phyloP scores from a whole-genome alignment of 1,284 basidiomycete species.

The Laetiporus sulphureus region DNA sequence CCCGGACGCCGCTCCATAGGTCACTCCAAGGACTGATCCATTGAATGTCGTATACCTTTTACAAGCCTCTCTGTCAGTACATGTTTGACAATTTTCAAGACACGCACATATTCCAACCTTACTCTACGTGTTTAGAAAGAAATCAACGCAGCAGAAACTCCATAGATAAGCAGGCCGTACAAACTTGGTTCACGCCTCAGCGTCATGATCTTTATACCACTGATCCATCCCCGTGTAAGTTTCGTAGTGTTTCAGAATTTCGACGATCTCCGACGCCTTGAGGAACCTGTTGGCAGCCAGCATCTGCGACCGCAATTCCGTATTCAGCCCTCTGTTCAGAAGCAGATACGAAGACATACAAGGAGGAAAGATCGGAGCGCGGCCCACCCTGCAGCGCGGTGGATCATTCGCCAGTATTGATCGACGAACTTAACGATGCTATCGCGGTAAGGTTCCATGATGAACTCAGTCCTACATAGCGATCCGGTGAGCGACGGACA shows the following conservation, averaged over 20 bases:
- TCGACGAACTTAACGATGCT: conserved; percentile 49
- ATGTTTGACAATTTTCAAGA: too few relatives aligned
- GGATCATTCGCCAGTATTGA: conserved; percentile 57
- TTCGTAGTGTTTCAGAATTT: conserved; percentile 19
- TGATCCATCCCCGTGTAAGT: conserved; percentile 19
- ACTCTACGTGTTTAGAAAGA: too few relatives aligned
- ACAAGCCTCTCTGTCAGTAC: too few relatives aligned
- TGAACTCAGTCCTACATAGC: conserved; percentile 38
- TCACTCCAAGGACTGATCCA: too few relatives aligned
- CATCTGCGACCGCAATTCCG: conserved; percentile 14
- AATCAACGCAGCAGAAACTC: too few relatives aligned
- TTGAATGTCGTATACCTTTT: too few relatives aligned
- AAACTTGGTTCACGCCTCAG: too few relatives aligned
- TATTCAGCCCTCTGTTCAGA: too few relatives aligned
- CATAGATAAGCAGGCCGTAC: too few relatives aligned
- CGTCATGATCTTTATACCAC: conserved; percentile 20
- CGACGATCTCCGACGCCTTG: conserved; percentile 11
- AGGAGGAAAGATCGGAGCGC: conserved; percentile 56
- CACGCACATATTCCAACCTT: too few relatives aligned
- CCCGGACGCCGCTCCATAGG: too few relatives aligned
- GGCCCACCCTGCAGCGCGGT: conserved; percentile 58
- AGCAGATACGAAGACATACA: conserved; percentile 29
- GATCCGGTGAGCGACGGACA: conserved; percentile 3
- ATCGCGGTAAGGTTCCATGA: conserved; percentile 41
- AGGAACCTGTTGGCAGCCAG: conserved; percentile 18